phyloP scores from a whole-genome alignment of 2,329 filamentous ascomycete genomes.

The Fusarium marasasianum region DNA sequence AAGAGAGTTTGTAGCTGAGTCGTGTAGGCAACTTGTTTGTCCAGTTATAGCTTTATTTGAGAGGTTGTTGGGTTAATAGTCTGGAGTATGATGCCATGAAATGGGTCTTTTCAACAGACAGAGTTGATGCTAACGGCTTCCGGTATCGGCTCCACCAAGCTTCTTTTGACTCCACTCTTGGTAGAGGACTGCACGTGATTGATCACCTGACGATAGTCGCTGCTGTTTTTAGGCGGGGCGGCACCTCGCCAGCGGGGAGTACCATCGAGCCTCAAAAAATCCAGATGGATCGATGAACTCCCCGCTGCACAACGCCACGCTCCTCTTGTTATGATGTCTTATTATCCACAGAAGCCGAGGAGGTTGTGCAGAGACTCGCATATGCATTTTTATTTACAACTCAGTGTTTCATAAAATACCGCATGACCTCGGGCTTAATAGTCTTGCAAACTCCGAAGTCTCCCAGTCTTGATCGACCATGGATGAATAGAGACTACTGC shows the following conservation, averaged over 20 bases:
- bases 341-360: neutral
- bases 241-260: neutral
- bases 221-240: neutral
- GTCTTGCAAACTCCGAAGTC: conserved; percentile 31
- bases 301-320: neutral
- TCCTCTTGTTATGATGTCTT: neutral
- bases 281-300: conserved; percentile 15
- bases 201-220: neutral
- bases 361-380: neutral
- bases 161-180: neutral
- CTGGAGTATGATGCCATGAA: conserved; percentile 7
- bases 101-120: neutral
- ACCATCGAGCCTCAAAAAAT: neutral
- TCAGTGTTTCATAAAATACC: neutral
- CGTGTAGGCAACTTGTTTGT: neutral
- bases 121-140: conserved; percentile 13
- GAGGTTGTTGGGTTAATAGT: conserved; percentile 1
- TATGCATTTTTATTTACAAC: neutral
- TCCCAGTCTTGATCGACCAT: neutral
- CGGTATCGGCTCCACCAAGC: neutral
- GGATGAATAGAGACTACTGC: conserved; percentile 6
- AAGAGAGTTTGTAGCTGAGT: conserved; percentile 12
- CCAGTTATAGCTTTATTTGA: neutral
- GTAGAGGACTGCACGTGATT: neutral
- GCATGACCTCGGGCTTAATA: conserved; percentile 26